phyloP scores from a whole-genome alignment of 2,329 filamentous ascomycete species.

The Botrytis squamosa region DNA sequence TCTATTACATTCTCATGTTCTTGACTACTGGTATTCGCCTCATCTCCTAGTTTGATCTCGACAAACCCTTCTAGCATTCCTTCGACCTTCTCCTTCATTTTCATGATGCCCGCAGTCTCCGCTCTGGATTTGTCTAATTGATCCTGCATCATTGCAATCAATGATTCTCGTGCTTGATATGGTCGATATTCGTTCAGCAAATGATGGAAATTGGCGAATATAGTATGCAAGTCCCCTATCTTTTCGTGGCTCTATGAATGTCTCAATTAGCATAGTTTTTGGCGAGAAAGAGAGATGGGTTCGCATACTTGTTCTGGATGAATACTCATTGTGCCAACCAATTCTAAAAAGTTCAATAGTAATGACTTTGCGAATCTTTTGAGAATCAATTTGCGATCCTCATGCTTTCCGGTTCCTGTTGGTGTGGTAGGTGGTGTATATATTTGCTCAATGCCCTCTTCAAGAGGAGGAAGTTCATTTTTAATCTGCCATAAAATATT shows the following conservation, averaged over 20 bases:
- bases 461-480: slow-evolving; percentile 64
- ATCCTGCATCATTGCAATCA: slow-evolving; percentile 85
- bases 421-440: slow-evolving; percentile 45
- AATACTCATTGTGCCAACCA: slow-evolving; percentile 69
- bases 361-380: slow-evolving; percentile 80
- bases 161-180: slow-evolving; percentile 84
- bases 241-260: slow-evolving; percentile 61
- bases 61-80: slow-evolving; percentile 69
- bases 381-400: slow-evolving; percentile 65
- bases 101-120: slow-evolving; percentile 69
- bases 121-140: slow-evolving; percentile 69
- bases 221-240: slow-evolving; percentile 71
- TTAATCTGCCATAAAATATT: slow-evolving; percentile 45
- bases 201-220: slow-evolving; percentile 90
- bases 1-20: slow-evolving; percentile 22
- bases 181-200: slow-evolving; percentile 92
- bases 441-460: slow-evolving; percentile 70
- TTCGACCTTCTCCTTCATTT: slow-evolving; percentile 70
- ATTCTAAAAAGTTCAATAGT: slow-evolving; percentile 83
- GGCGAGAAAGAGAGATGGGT: not conserved
- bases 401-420: slow-evolving; percentile 49
- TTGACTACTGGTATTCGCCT: slow-evolving; percentile 22
- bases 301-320: slow-evolving; percentile 56
- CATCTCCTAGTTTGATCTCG: slow-evolving; percentile 42
- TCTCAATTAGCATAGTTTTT: slow-evolving; percentile 23